These are phyloP conservation scores for grape (Vitis vinifera) DNA, from an alignment of 164 flowering plant genomes.

Conservation along the genomic window DNA sequence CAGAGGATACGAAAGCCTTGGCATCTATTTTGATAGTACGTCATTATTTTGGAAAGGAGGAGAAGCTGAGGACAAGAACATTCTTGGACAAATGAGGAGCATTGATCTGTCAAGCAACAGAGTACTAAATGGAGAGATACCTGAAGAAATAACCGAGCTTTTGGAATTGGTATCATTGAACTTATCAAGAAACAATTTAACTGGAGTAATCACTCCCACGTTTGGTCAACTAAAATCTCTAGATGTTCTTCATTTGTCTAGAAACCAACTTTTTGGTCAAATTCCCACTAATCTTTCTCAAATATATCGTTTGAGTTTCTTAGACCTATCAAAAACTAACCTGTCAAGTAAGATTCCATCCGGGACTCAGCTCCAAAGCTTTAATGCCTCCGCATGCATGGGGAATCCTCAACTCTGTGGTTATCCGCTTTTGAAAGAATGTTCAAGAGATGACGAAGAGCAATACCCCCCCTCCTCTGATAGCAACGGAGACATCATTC, in stretches of 20 bases:
- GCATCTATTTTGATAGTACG: background rate
- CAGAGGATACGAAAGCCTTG: no score
- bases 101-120: slow-evolving; percentile 12
- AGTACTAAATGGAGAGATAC: slow-evolving; percentile 8
- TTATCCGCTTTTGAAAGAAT: background rate
- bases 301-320: slow-evolving; percentile 7
- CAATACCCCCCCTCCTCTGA: no score
- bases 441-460: slow-evolving; percentile 1
- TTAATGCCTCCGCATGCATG: background rate
- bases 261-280: slow-evolving; percentile 11
- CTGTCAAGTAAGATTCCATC: slow-evolving; percentile 20
- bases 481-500: no score
- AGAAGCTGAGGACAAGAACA: background rate
- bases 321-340: slow-evolving; percentile 21
- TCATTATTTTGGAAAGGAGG: background rate
- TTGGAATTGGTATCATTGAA: slow-evolving; percentile 1
- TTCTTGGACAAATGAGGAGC: background rate
- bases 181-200: slow-evolving; percentile 7
- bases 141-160: background rate
- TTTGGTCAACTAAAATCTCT: background rate
- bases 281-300: slow-evolving; percentile 10
- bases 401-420: slow-evolving; percentile 21
- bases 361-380: slow-evolving; percentile 12
- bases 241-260: slow-evolving; percentile 23
- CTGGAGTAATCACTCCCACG: no score